A percentile compares a stretch with the other conserved stretches of the same genome.
Conservation (phyloP, 1,284 basidiomycete species). For the Trichosporon inkin region DNA sequence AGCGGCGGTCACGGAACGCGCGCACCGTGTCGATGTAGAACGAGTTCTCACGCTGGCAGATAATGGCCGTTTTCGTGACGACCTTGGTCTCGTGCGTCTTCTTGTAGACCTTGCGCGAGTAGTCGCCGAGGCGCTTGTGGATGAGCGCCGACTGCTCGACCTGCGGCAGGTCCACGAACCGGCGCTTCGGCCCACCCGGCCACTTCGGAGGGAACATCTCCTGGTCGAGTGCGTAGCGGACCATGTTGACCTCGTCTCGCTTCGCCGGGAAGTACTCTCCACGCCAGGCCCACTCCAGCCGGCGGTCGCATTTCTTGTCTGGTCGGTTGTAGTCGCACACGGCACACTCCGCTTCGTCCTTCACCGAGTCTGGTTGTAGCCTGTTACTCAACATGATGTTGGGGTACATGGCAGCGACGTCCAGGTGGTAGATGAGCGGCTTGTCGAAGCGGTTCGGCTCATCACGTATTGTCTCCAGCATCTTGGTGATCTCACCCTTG, state of each 20-base stretch:
- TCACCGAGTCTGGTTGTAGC: conserved; percentile 95
- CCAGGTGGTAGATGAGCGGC: conserved; percentile 96
- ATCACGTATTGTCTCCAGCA: conserved; percentile 87
- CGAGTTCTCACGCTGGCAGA: conserved; percentile 97
- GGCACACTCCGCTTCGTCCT: conserved; percentile 93
- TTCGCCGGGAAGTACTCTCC: conserved; percentile 98
- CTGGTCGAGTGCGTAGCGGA: conserved; percentile 91
- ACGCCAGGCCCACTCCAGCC: conserved; percentile 97
- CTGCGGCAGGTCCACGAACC: conserved; percentile 78
- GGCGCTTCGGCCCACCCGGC: conserved; percentile 67
- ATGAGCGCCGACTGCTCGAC: conserved; percentile 86
- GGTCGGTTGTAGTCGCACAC: conserved; percentile 98
- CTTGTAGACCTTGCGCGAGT: conserved; percentile 97
- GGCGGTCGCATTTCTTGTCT: conserved; percentile 88
- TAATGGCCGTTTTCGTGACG: conserved; percentile 88
- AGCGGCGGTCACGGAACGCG: conserved; percentile 93
- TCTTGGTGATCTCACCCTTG: conserved; percentile 69
- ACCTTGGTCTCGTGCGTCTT: conserved; percentile 99
- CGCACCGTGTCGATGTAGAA: conserved; percentile 99
- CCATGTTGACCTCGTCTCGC: conserved; percentile 99
- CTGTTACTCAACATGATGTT: conserved; percentile 99
- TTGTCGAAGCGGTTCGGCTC: conserved; percentile 81
- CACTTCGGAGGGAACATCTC: conserved; percentile 84
- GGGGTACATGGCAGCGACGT: conserved; percentile 99
- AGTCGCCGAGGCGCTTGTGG: conserved; percentile 96